These are phyloP conservation scores for Pythium coloratum DNA, from an alignment of 352 stramenopile species.

Conservation along the genomic window DNA sequence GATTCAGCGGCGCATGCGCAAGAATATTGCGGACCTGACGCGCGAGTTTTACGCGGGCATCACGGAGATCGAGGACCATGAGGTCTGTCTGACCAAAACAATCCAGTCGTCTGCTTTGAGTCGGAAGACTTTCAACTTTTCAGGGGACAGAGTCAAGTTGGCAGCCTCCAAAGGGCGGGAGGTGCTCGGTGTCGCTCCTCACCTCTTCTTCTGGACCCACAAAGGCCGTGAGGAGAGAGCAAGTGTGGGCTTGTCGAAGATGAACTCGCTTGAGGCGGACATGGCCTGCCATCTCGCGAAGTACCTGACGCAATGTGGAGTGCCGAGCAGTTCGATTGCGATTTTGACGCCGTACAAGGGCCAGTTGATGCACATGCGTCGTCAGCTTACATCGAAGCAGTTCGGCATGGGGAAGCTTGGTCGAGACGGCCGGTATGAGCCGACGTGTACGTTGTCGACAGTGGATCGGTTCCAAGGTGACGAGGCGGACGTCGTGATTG, in stretches of 20 bases:
- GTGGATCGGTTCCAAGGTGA: constrained; percentile 91
- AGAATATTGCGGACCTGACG: constrained; percentile 86
- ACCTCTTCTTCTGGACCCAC: constrained; percentile 89
- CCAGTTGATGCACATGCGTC: constrained; percentile 83
- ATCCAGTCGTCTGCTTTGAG: constrained; percentile 27
- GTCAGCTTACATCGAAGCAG: constrained; percentile 60
- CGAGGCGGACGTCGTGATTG: constrained; percentile 87
- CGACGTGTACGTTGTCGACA: constrained; percentile 73
- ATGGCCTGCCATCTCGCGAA: constrained; percentile 80
- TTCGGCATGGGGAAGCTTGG: constrained; percentile 24
- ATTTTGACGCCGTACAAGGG: constrained; percentile 91
- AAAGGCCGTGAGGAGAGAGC: constrained; percentile 55
- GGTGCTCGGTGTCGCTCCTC: constrained; percentile 67
- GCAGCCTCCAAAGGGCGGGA: constrained; percentile 65
- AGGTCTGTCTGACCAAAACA: constrained; percentile 53
- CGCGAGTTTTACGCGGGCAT: constrained; percentile 82
- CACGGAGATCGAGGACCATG: constrained; percentile 80
- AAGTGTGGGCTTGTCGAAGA: constrained; percentile 68
- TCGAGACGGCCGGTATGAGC: constrained; percentile 26
- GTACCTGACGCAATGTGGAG: constrained; percentile 78
- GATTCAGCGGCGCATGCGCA: constrained; percentile 87
- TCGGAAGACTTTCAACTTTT: neutral
- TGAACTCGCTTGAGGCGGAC: constrained; percentile 70
- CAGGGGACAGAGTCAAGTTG: constrained; percentile 21
- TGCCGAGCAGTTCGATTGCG: constrained; percentile 67